Conservation (phyloP, 257 asterid genomes). For the Solanum sejunctum region DNA sequence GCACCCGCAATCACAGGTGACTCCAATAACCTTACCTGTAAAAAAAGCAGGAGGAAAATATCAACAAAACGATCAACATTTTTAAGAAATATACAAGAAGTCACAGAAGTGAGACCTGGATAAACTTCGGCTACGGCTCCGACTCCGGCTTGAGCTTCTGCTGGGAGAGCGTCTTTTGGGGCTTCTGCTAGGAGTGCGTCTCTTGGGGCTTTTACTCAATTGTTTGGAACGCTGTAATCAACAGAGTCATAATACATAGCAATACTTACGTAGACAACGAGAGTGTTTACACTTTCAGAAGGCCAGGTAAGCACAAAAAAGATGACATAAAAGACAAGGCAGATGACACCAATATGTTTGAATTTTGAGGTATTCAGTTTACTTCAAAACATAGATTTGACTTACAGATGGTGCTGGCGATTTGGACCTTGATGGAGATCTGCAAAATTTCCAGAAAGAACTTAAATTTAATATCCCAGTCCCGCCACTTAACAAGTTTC, state of each 20-base stretch:
- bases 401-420: slow-evolving; percentile 90
- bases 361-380: not conserved
- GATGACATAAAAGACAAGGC: not conserved
- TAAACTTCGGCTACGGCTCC: slow-evolving; percentile 46
- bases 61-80: not conserved
- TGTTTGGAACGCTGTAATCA: slow-evolving; percentile 45
- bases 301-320: not conserved
- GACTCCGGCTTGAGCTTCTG: slow-evolving; percentile 43
- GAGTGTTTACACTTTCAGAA: not conserved
- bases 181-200: slow-evolving; percentile 36
- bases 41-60: not conserved
- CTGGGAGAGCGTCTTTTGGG: slow-evolving; percentile 44
- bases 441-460: slow-evolving; percentile 99
- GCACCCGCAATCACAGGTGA: not conserved
- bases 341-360: not conserved
- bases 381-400: slow-evolving; percentile 3
- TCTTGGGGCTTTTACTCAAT: slow-evolving; percentile 50
- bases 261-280: not conserved
- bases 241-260: slow-evolving; percentile 3
- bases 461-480: slow-evolving; percentile 81
- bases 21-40: slow-evolving; percentile 18
- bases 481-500: slow-evolving; percentile 64
- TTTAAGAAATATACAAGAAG: not conserved
- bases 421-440: slow-evolving; percentile 96
- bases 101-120: slow-evolving; percentile 38